These are phyloP conservation scores for Colletotrichum sublineola DNA, from an alignment of 2,329 filamentous ascomycete genomes.

Conservation along the genomic window DNA sequence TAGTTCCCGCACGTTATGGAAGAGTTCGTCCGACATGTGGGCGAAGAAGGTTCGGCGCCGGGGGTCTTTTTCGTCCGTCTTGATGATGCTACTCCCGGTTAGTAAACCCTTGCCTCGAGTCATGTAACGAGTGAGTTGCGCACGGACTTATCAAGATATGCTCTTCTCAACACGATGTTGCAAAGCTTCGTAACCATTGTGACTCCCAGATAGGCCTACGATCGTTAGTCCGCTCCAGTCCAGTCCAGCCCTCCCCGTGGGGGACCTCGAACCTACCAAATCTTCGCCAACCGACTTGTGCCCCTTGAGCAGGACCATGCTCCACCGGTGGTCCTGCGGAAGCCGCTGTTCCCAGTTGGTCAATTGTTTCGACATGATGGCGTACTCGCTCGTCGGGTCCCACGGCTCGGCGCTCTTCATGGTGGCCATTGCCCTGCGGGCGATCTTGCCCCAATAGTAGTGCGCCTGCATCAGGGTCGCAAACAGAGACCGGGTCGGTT, in stretches of 20 bases:
- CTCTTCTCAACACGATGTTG: constrained; percentile 68
- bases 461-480: constrained; percentile 68
- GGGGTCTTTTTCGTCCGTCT: constrained; percentile 55
- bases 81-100: constrained; percentile 57
- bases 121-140: too few species aligned
- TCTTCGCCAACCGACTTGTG: constrained; percentile 65
- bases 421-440: constrained; percentile 61
- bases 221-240: constrained; percentile 28
- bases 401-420: constrained; percentile 60
- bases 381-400: constrained; percentile 63
- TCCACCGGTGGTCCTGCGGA: constrained; percentile 63
- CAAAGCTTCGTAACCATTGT: constrained; percentile 69
- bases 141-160: constrained; percentile 65
- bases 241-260: too few species aligned
- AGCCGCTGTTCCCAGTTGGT: constrained; percentile 63
- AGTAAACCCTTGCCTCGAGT: neutral
- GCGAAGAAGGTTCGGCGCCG: constrained; percentile 56
- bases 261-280: constrained; percentile 54
- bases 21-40: constrained; percentile 61
- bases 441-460: constrained; percentile 66
- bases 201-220: constrained; percentile 66
- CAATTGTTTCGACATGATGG: constrained; percentile 58
- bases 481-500: constrained; percentile 64
- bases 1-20: constrained; percentile 61
- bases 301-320: constrained; percentile 55